Conservation (phyloP, 2,329 filamentous ascomycete species). For the Pleoardoris graminearum region DNA sequence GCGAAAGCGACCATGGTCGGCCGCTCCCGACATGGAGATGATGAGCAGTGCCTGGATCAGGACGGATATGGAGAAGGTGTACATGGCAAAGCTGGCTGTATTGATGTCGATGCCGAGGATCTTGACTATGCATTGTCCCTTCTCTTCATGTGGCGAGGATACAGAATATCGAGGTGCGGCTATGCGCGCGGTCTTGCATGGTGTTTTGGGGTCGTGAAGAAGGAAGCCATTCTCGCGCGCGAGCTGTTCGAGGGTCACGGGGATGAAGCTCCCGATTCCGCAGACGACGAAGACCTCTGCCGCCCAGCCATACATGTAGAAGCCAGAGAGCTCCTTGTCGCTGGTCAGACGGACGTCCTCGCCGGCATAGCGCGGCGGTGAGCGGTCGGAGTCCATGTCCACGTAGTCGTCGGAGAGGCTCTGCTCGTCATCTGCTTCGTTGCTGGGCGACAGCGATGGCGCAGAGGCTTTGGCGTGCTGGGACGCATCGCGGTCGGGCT, state of each 20-base stretch:
- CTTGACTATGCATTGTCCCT: slow-evolving; percentile 75
- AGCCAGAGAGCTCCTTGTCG: slow-evolving; percentile 82
- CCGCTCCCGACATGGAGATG: slow-evolving; percentile 93
- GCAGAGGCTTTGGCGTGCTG: slow-evolving; percentile 40
- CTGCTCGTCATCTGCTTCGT: slow-evolving; percentile 52
- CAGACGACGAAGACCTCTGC: slow-evolving; percentile 97
- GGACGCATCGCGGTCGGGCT: slow-evolving; percentile 37
- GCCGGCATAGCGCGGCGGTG: slow-evolving; percentile 66
- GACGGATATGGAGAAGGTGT: slow-evolving; percentile 93
- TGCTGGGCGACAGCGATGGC: slow-evolving; percentile 42
- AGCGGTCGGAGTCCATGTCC: slow-evolving; percentile 39
- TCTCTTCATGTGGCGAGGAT: slow-evolving; percentile 32
- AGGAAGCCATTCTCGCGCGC: slow-evolving; percentile 90
- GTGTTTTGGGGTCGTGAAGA: slow-evolving; percentile 72
- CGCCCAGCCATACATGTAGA: slow-evolving; percentile 96
- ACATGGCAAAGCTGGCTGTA: slow-evolving; percentile 97
- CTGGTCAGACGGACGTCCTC: slow-evolving; percentile 91
- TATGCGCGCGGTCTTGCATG: slow-evolving; percentile 70
- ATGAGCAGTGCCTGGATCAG: slow-evolving; percentile 86
- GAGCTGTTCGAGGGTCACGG: slow-evolving; percentile 90
- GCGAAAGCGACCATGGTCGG: slow-evolving; percentile 85
- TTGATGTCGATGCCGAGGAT: slow-evolving; percentile 86
- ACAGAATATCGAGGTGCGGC: slow-evolving; percentile 29
- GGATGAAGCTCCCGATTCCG: slow-evolving; percentile 83
- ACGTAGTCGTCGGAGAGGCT: slow-evolving; percentile 36